Percentiles rank a stretch among this genome's conserved stretches.
Conservation (phyloP, 73 alveolate genomes). For the Tetrahymena elliotti region DNA sequence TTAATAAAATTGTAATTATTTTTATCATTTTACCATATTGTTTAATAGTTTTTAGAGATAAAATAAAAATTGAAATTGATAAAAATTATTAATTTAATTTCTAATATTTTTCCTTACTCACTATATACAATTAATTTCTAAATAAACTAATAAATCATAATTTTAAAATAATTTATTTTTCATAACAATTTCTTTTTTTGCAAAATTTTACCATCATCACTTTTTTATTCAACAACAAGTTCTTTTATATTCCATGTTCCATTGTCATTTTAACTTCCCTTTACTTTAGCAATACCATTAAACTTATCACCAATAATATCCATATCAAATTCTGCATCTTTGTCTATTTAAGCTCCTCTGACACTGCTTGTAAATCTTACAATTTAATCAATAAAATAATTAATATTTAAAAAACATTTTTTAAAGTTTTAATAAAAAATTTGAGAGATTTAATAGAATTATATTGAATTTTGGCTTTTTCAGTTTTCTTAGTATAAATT, state of each 20-base stretch:
- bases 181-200: background rate
- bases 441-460: too few species aligned
- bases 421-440: background rate
- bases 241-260: background rate
- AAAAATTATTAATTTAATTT: too few species aligned
- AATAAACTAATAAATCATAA: background rate
- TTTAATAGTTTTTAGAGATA: too few species aligned
- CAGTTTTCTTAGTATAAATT: background rate
- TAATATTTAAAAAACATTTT: too few species aligned
- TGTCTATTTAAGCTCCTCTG: background rate
- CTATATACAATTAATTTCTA: background rate
- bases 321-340: background rate
- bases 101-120: too few species aligned
- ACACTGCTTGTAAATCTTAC: background rate
- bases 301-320: background rate
- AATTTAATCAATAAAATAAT: too few species aligned
- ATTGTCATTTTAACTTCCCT: background rate
- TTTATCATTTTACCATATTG: too few species aligned
- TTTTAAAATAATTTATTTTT: background rate
- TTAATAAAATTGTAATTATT: too few species aligned
- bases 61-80: too few species aligned
- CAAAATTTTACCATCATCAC: background rate
- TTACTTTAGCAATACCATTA: background rate
- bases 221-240: background rate
- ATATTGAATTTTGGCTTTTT: background rate